phyloP scores from a whole-genome alignment of 352 stramenopile species.

The Aphanomyces euteiches region DNA sequence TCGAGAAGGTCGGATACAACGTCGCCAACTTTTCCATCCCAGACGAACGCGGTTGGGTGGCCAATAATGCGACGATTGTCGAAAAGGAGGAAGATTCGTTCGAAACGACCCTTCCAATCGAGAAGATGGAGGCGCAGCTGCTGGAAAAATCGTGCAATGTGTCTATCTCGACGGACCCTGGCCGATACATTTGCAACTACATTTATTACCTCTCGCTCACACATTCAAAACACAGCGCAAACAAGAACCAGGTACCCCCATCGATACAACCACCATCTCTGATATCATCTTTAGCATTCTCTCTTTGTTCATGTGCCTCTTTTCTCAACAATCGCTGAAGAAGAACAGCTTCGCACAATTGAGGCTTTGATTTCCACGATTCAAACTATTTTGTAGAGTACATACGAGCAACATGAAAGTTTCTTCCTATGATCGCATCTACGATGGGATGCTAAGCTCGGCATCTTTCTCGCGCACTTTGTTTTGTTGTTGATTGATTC shows the following conservation, averaged over 20 bases:
- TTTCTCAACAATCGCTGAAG: conserved; percentile 51
- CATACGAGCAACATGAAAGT: too few relatives aligned
- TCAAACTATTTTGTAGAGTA: conserved; percentile 28
- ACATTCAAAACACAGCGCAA: conserved; percentile 49
- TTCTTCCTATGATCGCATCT: too few relatives aligned
- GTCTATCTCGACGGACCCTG: conserved; percentile 63
- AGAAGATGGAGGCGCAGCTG: conserved; percentile 48
- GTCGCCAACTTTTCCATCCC: conserved; percentile 75
- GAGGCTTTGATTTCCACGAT: conserved; percentile 55
- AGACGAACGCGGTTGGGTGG: conserved; percentile 66
- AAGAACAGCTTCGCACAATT: conserved; percentile 62
- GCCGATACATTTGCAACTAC: conserved; percentile 84
- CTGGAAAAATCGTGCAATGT: conserved; percentile 37
- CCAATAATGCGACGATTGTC: conserved; percentile 50
- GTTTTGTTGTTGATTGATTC: too few relatives aligned
- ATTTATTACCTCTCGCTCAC: conserved; percentile 78
- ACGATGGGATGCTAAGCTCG: too few relatives aligned
- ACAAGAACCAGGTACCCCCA: conserved; percentile 32
- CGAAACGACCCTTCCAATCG: conserved; percentile 51
- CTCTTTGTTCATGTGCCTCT: conserved; percentile 78
- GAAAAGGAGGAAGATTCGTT: conserved; percentile 46
- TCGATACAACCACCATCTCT: background rate
- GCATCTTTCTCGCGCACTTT: too few relatives aligned
- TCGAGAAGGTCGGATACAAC: conserved; percentile 78
- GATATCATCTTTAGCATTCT: conserved; percentile 42